Base-by-base conservation (phyloP, 768 basidiomycete species). In the Russula ochroleuca region DNA sequence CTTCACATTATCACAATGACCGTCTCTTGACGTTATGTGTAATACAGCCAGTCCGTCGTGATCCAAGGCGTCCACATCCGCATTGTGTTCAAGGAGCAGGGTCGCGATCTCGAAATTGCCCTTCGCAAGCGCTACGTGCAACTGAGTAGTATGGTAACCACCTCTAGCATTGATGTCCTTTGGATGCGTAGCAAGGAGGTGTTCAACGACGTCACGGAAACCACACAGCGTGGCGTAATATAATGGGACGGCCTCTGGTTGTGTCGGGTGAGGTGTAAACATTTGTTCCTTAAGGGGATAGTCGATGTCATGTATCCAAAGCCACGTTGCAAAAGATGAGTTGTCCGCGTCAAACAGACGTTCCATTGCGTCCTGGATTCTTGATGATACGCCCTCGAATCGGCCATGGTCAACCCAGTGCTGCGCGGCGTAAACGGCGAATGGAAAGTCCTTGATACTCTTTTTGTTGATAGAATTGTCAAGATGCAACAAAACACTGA, bases 371-470 rank as follows among this genome's bases (percentile, higher is more conserved):
- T 28, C 47, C 6, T 23, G 10, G 9, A 58, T 13, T 1, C 0
- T 33, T 14, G 47, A 38, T 23, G 47, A 17, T 17, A 58, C 40
- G 2, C 11, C 50, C 5, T 37, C 41, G 56, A 45, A 45, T 25
- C 21, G 38, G 4, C 37, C 43, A 21, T 45, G 52, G 35, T 41
- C 23, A 15, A 52, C 35, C 51, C 60, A 61, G 23, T 61, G 43
- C 3, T 23, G 31, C 2, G 41, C 52, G 2, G 41, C 50, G 35
- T 43, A 54, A 17, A 33, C 2, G 0, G 43, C 41, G 19, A 53
- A 43, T 15, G 52, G 52, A 15, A 21, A n/a, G 11, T 37, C 13
- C 13, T 21, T 5, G 35, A 17, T n/a, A 1, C 3, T 53, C 13
- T 11, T 19, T 19, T 21, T 17, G n/a, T 37, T 11, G 9, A 53